Conservation (phyloP, 2,329 filamentous ascomycete genomes). For the Monilinia fructigena region DNA sequence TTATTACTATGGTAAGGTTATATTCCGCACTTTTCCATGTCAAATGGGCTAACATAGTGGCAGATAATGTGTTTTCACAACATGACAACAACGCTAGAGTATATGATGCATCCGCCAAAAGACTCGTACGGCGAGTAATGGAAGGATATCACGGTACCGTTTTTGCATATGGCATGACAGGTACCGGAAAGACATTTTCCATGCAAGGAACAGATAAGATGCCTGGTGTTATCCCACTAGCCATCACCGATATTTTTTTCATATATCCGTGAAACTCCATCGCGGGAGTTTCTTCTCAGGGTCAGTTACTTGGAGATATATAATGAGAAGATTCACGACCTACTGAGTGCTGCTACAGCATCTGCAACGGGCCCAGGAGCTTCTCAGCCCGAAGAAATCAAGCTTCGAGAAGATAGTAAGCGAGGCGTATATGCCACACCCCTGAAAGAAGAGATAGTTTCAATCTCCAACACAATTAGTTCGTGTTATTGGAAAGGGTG, state of each 20-base stretch:
- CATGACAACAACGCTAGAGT: conserved; percentile 93
- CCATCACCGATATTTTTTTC: conserved; percentile 99
- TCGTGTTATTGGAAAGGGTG: conserved; percentile 90
- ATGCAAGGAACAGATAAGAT: conserved; percentile 98
- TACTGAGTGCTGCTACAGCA: conserved; percentile 72
- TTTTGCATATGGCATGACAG: conserved; percentile 98
- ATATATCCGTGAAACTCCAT: conserved; percentile 95
- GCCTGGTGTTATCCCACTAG: conserved; percentile 92
- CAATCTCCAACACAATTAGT: conserved; percentile 95
- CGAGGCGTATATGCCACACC: conserved; percentile 94
- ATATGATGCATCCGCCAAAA: conserved; percentile 91
- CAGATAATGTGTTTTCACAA: conserved; percentile 94
- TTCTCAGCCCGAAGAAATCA: conserved; percentile 84
- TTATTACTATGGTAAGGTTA: conserved; percentile 77
- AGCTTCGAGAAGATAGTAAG: conserved; percentile 93
- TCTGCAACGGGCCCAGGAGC: conserved; percentile 51
- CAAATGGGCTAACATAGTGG: conserved; percentile 32
- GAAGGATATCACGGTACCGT: conserved; percentile 98
- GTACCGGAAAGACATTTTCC: conserved; percentile 97
- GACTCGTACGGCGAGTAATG: conserved; percentile 94
- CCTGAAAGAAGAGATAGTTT: conserved; percentile 97
- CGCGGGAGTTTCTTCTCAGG: conserved; percentile 87
- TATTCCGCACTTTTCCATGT: not conserved
- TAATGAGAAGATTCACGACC: conserved; percentile 94
- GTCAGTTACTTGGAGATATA: conserved; percentile 99